phyloP scores from a whole-genome alignment of 208 protist species.

The Phytomonas francai region DNA sequence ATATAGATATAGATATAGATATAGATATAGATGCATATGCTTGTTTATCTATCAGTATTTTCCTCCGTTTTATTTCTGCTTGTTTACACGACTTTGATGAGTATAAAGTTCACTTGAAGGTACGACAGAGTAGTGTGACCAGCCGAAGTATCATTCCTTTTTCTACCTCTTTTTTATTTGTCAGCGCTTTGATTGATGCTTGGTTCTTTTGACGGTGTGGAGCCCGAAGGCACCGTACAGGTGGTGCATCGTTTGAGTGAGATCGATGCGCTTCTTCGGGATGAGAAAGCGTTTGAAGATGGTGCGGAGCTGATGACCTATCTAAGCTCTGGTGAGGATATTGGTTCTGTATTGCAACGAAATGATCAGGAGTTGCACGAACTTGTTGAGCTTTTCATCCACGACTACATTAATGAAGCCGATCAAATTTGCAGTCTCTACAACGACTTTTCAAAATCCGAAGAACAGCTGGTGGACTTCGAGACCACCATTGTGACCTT shows the following conservation, averaged over 20 bases:
- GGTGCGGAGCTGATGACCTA: slow-evolving; percentile 26
- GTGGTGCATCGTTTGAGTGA: slow-evolving; percentile 47
- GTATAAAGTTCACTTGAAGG: slow-evolving; percentile 1
- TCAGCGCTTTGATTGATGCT: slow-evolving; percentile 9
- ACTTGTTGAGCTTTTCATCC: slow-evolving; percentile 55
- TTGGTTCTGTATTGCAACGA: slow-evolving; percentile 26
- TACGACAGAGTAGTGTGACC: neutral
- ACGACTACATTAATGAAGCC: slow-evolving; percentile 42
- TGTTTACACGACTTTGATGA: neutral
- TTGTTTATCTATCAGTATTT: neutral
- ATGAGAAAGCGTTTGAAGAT: slow-evolving; percentile 13
- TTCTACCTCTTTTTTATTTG: neutral
- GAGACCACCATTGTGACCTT: slow-evolving; percentile 79
- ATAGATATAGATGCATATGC: slow-evolving; percentile 2
- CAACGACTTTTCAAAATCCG: slow-evolving; percentile 55
- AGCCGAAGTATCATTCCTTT: slow-evolving; percentile 1
- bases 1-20: slow-evolving; percentile 2
- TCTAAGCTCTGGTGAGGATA: slow-evolving; percentile 41
- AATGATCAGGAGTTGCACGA: slow-evolving; percentile 60
- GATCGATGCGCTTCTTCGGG: slow-evolving; percentile 63
- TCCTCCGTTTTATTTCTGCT: neutral
- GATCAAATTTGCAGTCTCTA: slow-evolving; percentile 60
- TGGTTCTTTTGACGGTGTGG: slow-evolving; percentile 10
- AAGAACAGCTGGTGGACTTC: slow-evolving; percentile 72
- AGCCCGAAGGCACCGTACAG: slow-evolving; percentile 30